A percentile compares a stretch with the other conserved stretches of the same genome.
Evolutionary conservation across 2,329 filamentous ascomycete genomes (phyloP).

Genomic region (Trichoderma gracile): DNA sequence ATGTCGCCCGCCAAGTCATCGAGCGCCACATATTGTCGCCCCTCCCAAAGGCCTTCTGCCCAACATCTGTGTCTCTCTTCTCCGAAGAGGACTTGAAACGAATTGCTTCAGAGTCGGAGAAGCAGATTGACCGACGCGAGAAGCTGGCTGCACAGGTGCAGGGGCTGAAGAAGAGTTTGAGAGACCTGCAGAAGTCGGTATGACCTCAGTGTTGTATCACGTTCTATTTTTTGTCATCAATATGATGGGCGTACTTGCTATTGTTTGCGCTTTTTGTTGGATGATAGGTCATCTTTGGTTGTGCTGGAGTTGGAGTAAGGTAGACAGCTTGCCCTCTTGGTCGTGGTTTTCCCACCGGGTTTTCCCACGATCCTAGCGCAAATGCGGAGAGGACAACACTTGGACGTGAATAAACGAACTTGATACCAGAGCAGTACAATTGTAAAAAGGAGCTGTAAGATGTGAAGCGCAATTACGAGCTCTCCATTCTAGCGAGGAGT

Average conservation of each 20-base stretch:
- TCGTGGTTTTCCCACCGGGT: slow-evolving; percentile 15
- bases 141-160: background rate
- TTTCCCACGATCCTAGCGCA: slow-evolving; percentile 6
- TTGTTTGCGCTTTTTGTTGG: background rate
- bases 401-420: background rate
- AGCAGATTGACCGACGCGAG: background rate
- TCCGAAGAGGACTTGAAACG: slow-evolving; percentile 12
- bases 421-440: background rate
- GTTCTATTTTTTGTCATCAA: no score
- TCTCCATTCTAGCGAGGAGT: background rate
- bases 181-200: background rate
- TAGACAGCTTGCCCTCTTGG: background rate
- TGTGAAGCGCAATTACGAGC: background rate
- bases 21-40: slow-evolving; percentile 3
- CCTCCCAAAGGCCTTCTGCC: slow-evolving; percentile 5
- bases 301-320: background rate
- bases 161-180: slow-evolving; percentile 1
- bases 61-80: slow-evolving; percentile 5
- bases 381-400: background rate
- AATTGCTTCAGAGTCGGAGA: slow-evolving; percentile 4
- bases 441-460: background rate
- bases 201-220: background rate
- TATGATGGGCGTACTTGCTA: no score
- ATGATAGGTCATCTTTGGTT: background rate
- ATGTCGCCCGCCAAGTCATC: slow-evolving; percentile 10